Evolutionary conservation across 2,329 filamentous ascomycete genomes (phyloP).

Genomic region (Clonostachys solani): DNA sequence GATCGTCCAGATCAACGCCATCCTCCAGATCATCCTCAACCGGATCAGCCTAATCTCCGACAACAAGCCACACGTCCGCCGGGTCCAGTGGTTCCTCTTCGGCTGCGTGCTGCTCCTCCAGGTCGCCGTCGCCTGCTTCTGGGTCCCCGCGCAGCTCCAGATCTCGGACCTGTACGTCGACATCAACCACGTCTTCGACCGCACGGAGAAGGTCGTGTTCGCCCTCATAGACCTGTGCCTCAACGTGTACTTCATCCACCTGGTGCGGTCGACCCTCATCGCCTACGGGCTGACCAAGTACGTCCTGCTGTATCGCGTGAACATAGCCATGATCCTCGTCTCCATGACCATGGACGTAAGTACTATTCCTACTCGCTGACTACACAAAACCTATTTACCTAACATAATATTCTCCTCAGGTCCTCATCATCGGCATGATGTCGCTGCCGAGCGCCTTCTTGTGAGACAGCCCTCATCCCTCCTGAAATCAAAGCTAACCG

Average conservation of each 20-base stretch:
- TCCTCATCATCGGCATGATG: slow-evolving; percentile 17
- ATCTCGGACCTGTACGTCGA: slow-evolving; percentile 30
- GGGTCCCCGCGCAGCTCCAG: slow-evolving; percentile 46
- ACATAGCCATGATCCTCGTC: slow-evolving; percentile 13
- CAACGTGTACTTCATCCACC: slow-evolving; percentile 44
- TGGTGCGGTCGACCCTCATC: slow-evolving; percentile 38
- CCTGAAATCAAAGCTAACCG: too few species aligned
- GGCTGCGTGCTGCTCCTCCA: slow-evolving; percentile 41
- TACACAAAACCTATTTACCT: too few species aligned
- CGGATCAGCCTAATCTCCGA: slow-evolving; percentile 40
- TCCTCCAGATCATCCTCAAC: slow-evolving; percentile 52
- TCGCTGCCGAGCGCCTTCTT: slow-evolving; percentile 15
- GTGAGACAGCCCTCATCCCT: slow-evolving; percentile 6
- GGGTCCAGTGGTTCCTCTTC: slow-evolving; percentile 38
- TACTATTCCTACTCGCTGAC: not conserved
- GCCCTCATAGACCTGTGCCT: slow-evolving; percentile 39
- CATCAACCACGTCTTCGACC: slow-evolving; percentile 47
- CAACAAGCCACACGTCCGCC: slow-evolving; percentile 23
- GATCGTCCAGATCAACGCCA: slow-evolving; percentile 39
- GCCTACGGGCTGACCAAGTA: slow-evolving; percentile 44
- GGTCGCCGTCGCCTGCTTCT: slow-evolving; percentile 47
- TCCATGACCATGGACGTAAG: slow-evolving; percentile 16
- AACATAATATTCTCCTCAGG: not conserved
- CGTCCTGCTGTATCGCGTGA: slow-evolving; percentile 31
- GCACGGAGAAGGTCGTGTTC: slow-evolving; percentile 46